A percentile compares a stretch with the other conserved stretches of the same genome.
These are phyloP conservation scores for Cubamyces lactineus DNA, from an alignment of 768 basidiomycete genomes.

Conservation along the genomic window DNA sequence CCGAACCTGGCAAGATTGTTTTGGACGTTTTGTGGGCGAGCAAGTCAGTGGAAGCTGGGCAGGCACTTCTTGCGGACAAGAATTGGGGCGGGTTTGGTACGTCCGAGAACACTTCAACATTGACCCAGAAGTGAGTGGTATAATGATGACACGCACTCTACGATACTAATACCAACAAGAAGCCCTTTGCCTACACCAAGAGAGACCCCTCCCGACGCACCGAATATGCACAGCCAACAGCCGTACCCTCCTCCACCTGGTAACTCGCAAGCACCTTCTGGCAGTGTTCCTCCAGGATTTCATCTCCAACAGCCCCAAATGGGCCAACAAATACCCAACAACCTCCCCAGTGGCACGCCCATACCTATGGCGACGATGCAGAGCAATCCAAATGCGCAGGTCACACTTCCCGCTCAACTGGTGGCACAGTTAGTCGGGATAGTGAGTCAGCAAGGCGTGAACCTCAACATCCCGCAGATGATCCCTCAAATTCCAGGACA, in stretches of 20 bases:
- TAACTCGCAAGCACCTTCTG: neutral
- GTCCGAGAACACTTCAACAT: neutral
- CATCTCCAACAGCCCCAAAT: constrained; percentile 2
- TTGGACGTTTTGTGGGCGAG: constrained; percentile 58
- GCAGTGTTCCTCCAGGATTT: neutral
- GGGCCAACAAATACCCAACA: neutral
- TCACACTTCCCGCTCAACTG: constrained; percentile 8
- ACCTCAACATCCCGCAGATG: neutral
- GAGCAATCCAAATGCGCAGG: constrained; percentile 1
- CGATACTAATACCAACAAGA: constrained; percentile 40
- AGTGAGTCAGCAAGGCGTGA: constrained; percentile 9
- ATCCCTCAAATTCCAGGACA: constrained; percentile 1
- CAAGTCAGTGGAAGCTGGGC: constrained; percentile 46
- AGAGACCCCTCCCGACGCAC: constrained; percentile 45
- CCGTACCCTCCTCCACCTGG: neutral
- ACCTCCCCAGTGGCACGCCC: neutral
- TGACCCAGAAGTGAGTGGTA: constrained; percentile 48
- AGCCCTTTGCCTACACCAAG: constrained; percentile 66
- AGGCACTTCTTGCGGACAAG: constrained; percentile 50
- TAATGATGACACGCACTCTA: constrained; percentile 20
- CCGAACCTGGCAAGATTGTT: constrained; percentile 51
- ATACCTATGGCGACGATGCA: constrained; percentile 4
- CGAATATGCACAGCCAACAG: neutral
- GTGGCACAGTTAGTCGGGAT: constrained; percentile 11
- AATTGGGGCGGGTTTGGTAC: constrained; percentile 28